Conservation (phyloP, 129 eudicot genomes). For the Scalesia atractyloides region DNA sequence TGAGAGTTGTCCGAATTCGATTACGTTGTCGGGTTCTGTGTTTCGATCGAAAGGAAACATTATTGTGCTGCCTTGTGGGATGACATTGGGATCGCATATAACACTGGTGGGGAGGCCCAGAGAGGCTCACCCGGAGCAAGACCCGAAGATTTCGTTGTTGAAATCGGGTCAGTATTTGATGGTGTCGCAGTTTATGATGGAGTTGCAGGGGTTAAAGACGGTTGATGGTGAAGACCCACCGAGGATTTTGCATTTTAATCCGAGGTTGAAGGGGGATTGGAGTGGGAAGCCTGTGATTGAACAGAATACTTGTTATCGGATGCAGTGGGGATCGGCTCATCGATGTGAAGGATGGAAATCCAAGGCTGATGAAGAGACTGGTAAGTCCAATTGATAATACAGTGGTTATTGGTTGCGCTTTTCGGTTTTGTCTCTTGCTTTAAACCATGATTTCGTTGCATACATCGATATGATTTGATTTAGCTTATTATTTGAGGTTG, state of each 20-base stretch:
- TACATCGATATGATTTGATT: not conserved
- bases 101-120: conserved; percentile 71
- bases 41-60: conserved; percentile 52
- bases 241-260: conserved; percentile 83
- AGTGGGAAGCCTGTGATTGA: conserved; percentile 90
- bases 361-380: conserved; percentile 83
- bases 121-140: conserved; percentile 63
- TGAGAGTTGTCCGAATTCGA: conserved; percentile 69
- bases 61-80: conserved; percentile 85
- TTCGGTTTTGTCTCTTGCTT: not conserved
- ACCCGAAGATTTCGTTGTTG: conserved; percentile 73
- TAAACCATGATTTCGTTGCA: not conserved
- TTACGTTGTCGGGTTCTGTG: conserved; percentile 48
- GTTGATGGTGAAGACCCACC: conserved; percentile 97
- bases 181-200: conserved; percentile 93
- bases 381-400: conserved; percentile 36
- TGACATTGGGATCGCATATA: conserved; percentile 81
- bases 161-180: conserved; percentile 71
- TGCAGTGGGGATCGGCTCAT: conserved; percentile 88
- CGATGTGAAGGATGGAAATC: conserved; percentile 92
- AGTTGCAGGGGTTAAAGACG: conserved; percentile 82
- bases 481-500: conserved; percentile 23
- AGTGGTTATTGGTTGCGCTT: not conserved
- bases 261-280: conserved; percentile 93
- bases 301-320: conserved; percentile 88